Base-by-base conservation (phyloP, 2,329 filamentous ascomycete genomes). In the Cladorrhinum sp. region DNA sequence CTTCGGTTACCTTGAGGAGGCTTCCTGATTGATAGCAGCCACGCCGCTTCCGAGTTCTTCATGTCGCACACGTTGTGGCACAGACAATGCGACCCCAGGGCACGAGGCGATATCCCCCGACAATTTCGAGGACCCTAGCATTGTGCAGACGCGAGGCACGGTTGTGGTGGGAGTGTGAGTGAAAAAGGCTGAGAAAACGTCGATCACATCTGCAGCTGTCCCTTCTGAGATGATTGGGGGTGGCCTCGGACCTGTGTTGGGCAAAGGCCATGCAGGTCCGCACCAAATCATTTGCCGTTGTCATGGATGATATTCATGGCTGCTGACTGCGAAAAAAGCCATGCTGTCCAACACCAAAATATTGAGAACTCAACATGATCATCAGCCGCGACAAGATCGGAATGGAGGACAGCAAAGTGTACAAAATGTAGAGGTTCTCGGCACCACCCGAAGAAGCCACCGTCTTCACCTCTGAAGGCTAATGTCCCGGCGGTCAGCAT, bases 31-130 rank as follows among this genome's bases (percentile, higher is more conserved):
- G n/a, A 46, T 46, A n/a, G 36, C 36, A 42, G 16, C 26, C 20
- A 59, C 30, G 33, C 50, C 23, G 49, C 28, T 42, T 52, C 18
- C 51, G 46, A 46, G 55, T 58, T 46, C 10, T 12, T 48, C 28
- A 48, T 50, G 57, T 59, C 36, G 50, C 49, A 59, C 57, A 59
- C 49, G 57, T 53, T 59, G 57, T 50, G 57, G 57, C 57, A 52
- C 57, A 59, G 48, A 49, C 24, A 57, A 57, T 58, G 49, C 50
- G 33, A 53, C 23, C n/a, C 36, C 23, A 52, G 30, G 48, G 50
- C 57, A 59, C 36, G 57, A 59, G 57, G 24, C 28, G 24, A 18
- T 20, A 21, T 52, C 50, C 23, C 56, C 30, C 30, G 24, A 26
- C n/a, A 52, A 36, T 20, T 30, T 46, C 30, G 48, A 51, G 36